Conservation (phyloP, 2,329 filamentous ascomycete genomes). For the Gaeumannomyces sp. region DNA sequence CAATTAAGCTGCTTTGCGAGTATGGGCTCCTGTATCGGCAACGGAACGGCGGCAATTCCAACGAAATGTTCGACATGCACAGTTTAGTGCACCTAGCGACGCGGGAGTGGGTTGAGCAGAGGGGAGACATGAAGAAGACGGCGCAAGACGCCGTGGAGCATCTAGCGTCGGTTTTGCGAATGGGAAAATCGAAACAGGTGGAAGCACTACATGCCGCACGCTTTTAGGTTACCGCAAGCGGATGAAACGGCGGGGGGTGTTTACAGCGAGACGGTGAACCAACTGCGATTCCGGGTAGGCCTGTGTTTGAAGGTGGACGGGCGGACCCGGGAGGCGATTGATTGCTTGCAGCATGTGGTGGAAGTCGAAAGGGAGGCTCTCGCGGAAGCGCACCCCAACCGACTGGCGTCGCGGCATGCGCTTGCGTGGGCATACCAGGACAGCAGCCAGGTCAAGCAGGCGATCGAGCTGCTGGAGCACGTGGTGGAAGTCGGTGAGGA, state of each 20-base stretch:
- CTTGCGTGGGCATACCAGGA: constrained; percentile 1
- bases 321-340: background rate
- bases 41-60: constrained; percentile 15
- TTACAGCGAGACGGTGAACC: constrained; percentile 11
- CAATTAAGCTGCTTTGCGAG: constrained; percentile 25
- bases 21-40: constrained; percentile 26
- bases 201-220: too few species aligned
- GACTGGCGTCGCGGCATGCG: constrained; percentile 1
- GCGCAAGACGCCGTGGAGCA: constrained; percentile 12
- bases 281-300: background rate
- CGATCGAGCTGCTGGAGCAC: background rate
- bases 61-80: constrained; percentile 32
- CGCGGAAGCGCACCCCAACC: background rate
- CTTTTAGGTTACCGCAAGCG: too few species aligned
- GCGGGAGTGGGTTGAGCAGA: constrained; percentile 20
- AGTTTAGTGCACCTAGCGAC: constrained; percentile 28
- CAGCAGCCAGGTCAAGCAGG: constrained; percentile 1
- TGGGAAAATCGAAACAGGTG: constrained; percentile 2
- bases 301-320: background rate
- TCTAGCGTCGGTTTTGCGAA: constrained; percentile 13
- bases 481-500: background rate
- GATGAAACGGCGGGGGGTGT: too few species aligned
- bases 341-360: background rate
- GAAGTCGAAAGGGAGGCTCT: background rate
- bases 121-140: constrained; percentile 8